Base-by-base conservation (phyloP, 1,284 basidiomycete genomes). In the Ganoderma leucocontextum region DNA sequence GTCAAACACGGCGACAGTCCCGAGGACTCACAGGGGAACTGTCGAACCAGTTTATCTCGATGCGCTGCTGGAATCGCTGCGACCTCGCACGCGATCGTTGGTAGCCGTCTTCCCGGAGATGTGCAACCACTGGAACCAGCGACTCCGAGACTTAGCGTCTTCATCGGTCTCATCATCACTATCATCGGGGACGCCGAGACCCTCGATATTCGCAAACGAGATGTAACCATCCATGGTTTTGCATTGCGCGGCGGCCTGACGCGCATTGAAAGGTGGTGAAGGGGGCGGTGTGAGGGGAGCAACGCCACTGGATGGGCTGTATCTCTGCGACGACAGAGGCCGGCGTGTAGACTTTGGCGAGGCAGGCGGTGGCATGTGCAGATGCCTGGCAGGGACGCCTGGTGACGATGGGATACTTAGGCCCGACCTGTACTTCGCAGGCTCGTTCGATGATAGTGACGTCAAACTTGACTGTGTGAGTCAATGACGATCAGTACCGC, bases 141-240 rank as follows among this genome's bases (percentile, higher is more conserved):
- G 68, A 22, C 73, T 71, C n/a, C 70, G 39, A 1, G 67, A 71
- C 58, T 73, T 73, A 1, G 64, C 73, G 33, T 74, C 75, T 60
- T 78, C 78, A 1, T 76, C 79, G 10, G 77, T 75, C 55, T 72
- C 74, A 7, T 77, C 77, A 29, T 80, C 80, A 53, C 75, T 68
- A 60, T 83, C 87, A 0, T 87, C 86, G 4, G 90, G 91, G 19
- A 81, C 82, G 0, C 91, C 91, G 35, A 92, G 81, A n/a, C 91
- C 91, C 78, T 91, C 90, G 12, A 92, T 84, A 65, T 82, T 86
- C 39, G 89, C 84, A 71, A 92, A 92, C 22, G 84, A 86, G 41
- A 92, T 88, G 73, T 91, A 92, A 1, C 91, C 91, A 25, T 88
- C 84, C 65, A 89, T 86, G 53, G 82, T 78, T 41, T 83, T 83